Conservation (phyloP, 192 early-diverging fungal genomes). For the Allomyces macrogynus region DNA sequence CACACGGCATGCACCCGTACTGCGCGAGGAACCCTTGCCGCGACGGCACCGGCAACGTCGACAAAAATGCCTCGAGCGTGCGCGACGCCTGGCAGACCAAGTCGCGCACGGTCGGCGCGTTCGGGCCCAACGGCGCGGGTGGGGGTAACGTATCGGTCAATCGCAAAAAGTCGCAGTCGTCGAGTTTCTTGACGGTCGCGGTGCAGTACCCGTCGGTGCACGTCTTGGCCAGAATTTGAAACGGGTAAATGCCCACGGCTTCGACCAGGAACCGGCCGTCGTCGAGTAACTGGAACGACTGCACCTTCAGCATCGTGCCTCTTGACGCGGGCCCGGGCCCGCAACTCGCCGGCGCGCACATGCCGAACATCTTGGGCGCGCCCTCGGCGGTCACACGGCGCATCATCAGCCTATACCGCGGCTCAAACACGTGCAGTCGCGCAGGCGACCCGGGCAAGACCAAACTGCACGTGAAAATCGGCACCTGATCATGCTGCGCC, state of each 20-base stretch:
- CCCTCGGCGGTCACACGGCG: slow-evolving; percentile 7
- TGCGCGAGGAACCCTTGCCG: slow-evolving; percentile 1
- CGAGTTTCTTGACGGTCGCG: slow-evolving; percentile 20
- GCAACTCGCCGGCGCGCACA: slow-evolving; percentile 16
- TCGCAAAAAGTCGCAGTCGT: slow-evolving; percentile 15
- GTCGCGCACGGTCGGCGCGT: not conserved
- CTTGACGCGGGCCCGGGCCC: slow-evolving; percentile 2
- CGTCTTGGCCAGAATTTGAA: slow-evolving; percentile 14
- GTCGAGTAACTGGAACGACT: slow-evolving; percentile 15
- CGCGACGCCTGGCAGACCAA: not conserved
- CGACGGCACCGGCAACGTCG: not conserved
- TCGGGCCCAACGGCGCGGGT: not conserved
- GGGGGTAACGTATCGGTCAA: not conserved
- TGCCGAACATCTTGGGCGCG: slow-evolving; percentile 22
- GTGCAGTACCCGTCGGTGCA: slow-evolving; percentile 25
- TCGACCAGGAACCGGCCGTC: slow-evolving; percentile 31
- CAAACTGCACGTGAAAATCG: slow-evolving; percentile 34
- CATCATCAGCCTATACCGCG: slow-evolving; percentile 37
- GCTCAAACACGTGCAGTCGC: slow-evolving; percentile 42
- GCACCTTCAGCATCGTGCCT: slow-evolving; percentile 24
- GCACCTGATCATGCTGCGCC: slow-evolving; percentile 17
- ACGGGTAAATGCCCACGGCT: slow-evolving; percentile 24
- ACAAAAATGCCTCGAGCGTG: not conserved
- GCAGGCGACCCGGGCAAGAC: slow-evolving; percentile 34
- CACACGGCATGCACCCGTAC: slow-evolving; percentile 20